Evolutionary conservation across 768 basidiomycete species (phyloP), one percentile per base, ranked within the genome.

Genomic region (Trametes meyenii): DNA sequence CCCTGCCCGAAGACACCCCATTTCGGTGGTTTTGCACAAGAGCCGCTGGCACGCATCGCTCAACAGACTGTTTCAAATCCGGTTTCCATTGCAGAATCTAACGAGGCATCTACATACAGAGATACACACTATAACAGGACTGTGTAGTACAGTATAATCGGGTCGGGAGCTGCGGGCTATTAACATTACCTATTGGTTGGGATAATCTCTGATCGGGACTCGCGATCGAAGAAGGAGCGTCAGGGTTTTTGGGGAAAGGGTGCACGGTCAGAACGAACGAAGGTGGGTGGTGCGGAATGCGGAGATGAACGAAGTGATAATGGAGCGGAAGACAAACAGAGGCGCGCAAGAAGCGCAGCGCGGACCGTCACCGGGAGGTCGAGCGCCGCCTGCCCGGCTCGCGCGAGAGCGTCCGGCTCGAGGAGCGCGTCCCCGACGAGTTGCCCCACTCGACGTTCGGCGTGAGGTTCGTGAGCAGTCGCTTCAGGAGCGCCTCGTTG

Each of bases 401-500:
- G 46, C 52, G 59, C 19, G 50, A 49, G 51, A 54, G 51, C n/a
- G 59, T 60, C n/a, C 63, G 58, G 48, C 36, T 26, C 7, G 44
- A 54, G 44, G 55, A 57, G 10, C 49, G 58, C 54, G 54, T 45
- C 17, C 59, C 42, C 45, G 63, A 57, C 39, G 49, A 29, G 50
- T 44, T 29, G 58, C 58, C 60, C 59, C 60, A 61, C 38, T 60
- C 63, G 46, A 60, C 50, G 42, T 55, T 60, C 24, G 64, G 64
- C 39, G 61, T 62, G 19, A 67, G 58, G 60, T 45, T 54, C 12
- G 63, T 50, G 65, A 67, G 55, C n/a, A 70, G 55, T 12, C 69
- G 64, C 61, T 70, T 70, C 44, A 70, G 58, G 35, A 70, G 50
- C 43, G 66, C 61, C 16, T 61, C 55, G 42, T 54, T 45, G 50